Evolutionary conservation across 495 filamentous ascomycete species (phyloP).

Genomic region (Neurospora sp.): DNA sequence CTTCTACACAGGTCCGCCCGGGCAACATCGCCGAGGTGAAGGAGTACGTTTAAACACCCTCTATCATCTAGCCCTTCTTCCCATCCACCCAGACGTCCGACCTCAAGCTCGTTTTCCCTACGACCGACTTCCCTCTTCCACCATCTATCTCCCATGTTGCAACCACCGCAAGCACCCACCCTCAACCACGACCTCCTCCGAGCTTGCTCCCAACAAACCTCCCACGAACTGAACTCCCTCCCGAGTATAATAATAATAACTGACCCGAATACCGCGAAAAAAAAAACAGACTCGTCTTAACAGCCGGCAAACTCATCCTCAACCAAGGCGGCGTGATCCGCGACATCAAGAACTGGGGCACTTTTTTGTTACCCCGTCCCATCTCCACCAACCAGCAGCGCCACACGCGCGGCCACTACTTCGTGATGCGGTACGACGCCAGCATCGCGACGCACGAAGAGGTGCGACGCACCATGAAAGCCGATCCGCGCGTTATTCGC

Average conservation of each 20-base stretch:
- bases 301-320: slow-evolving; percentile 75
- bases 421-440: slow-evolving; percentile 91
- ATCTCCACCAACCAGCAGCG: slow-evolving; percentile 65
- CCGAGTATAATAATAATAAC: no score
- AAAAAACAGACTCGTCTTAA: slow-evolving; percentile 65
- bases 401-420: slow-evolving; percentile 83
- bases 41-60: slow-evolving; percentile 59
- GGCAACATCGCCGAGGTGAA: slow-evolving; percentile 83
- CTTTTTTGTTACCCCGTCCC: slow-evolving; percentile 69
- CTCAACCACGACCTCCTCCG: no score
- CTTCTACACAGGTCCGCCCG: slow-evolving; percentile 62
- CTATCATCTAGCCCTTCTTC: neutral
- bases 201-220: no score
- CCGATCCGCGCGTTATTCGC: slow-evolving; percentile 86
- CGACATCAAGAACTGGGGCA: slow-evolving; percentile 88
- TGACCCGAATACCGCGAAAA: no score
- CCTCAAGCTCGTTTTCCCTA: no score
- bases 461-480: slow-evolving; percentile 61
- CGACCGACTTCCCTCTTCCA: no score
- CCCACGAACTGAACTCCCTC: no score
- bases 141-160: no score
- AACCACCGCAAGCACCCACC: no score
- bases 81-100: neutral
- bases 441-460: slow-evolving; percentile 57
- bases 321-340: slow-evolving; percentile 81